Conservation (phyloP, 495 filamentous ascomycete species). For the Hypoxylon intermedium region DNA sequence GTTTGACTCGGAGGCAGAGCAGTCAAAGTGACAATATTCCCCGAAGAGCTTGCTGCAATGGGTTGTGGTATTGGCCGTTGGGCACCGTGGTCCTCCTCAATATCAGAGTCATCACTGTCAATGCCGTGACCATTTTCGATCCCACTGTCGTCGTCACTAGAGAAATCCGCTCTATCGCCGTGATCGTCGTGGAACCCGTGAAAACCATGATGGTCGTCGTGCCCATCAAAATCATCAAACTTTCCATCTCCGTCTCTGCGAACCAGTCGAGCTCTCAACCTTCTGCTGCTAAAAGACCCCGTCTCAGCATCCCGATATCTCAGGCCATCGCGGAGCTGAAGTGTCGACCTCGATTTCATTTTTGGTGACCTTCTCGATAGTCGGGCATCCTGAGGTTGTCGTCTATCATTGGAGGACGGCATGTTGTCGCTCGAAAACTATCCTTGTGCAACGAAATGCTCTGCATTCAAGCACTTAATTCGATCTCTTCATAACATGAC, state of each 20-base stretch:
- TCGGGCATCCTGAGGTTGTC: constrained; percentile 21
- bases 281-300: not conserved
- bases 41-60: constrained; percentile 14
- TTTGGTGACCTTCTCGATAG: constrained; percentile 22
- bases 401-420: constrained; percentile 33
- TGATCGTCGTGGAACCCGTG: not conserved
- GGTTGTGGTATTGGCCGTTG: constrained; percentile 15
- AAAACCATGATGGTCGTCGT: not conserved
- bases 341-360: constrained; percentile 17
- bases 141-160: constrained; percentile 21
- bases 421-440: constrained; percentile 27
- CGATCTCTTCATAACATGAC: constrained; percentile 35
- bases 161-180: constrained; percentile 4
- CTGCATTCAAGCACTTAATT: constrained; percentile 35
- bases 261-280: constrained; percentile 4
- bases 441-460: constrained; percentile 32
- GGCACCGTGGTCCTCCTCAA: constrained; percentile 10
- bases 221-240: not conserved
- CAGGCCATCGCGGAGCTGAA: constrained; percentile 12
- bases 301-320: not conserved
- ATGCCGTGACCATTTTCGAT: constrained; percentile 10
- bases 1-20: constrained; percentile 19
- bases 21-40: constrained; percentile 23
- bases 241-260: constrained; percentile 9
- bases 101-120: constrained; percentile 4